These are phyloP conservation scores for Ceratobasidium sp. DNA, from an alignment of 1,284 basidiomycete genomes.

Conservation along the genomic window DNA sequence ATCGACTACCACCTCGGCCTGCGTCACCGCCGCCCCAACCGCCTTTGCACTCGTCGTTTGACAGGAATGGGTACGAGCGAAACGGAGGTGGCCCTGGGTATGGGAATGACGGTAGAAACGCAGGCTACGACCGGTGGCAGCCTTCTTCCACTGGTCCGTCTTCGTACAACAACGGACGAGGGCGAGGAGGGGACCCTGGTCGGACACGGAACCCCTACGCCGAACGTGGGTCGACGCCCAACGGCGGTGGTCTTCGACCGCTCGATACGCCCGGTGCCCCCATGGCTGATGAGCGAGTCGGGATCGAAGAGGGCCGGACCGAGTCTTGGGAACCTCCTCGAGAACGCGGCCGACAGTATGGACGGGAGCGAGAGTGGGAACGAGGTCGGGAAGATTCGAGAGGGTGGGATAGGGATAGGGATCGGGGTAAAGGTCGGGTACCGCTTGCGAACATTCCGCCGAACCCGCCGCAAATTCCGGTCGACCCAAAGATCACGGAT, in stretches of 20 bases:
- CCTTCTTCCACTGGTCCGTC: neutral
- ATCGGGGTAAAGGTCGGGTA: neutral
- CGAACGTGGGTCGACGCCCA: neutral
- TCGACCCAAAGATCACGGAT: conserved; percentile 29
- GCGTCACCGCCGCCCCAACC: conserved; percentile 13
- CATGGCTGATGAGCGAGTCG: conserved; percentile 6
- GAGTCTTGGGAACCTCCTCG: conserved; percentile 3
- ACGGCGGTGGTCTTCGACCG: conserved; percentile 3
- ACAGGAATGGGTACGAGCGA: neutral
- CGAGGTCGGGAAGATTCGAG: neutral
- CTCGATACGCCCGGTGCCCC: conserved; percentile 33
- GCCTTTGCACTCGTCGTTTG: neutral
- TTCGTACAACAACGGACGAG: neutral
- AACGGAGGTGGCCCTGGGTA: neutral
- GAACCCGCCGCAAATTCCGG: neutral
- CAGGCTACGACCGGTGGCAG: conserved; percentile 1
- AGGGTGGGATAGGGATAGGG: neutral
- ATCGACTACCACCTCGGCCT: conserved; percentile 26
- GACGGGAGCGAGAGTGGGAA: neutral
- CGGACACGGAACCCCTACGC: conserved; percentile 26
- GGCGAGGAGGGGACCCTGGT: neutral
- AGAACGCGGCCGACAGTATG: neutral
- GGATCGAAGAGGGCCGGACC: conserved; percentile 2
- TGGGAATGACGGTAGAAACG: neutral
- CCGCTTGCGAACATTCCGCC: neutral